Evolutionary conservation across 208 protist genomes (phyloP), one percentile per base, ranked within the genome.

Genomic region (Acanthamoeba healyi): DNA sequence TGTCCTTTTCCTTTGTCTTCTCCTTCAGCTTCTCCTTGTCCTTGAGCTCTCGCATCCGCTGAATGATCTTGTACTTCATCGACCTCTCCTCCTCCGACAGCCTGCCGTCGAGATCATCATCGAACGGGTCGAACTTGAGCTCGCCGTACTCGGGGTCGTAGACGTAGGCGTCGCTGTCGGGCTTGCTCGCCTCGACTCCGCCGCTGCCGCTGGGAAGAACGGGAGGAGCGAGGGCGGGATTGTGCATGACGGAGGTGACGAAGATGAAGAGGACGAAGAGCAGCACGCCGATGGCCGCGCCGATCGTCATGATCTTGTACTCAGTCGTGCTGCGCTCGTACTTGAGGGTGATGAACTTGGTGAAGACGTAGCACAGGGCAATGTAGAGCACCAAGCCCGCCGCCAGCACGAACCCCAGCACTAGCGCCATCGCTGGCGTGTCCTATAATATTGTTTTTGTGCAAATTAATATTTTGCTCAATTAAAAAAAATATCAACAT

Each of bases 291-390:
- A 79, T 46, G 67, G 67, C 67, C 38, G 67, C 67, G 29, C 67
- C 67, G 32, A 79, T 79, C 9, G 67, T 79, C 67, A 79, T 79
- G 67, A 79, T 79, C 67, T 79, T 79, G 38, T 79, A 79, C 0
- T 79, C 67, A 24, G 67, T 79, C 36, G 67, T 79, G 38, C 67
- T 79, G 38, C 67, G 67, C 67, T 79, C 67, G 38, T 79, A 79
- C 67, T 79, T 79, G 36, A 79, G 67, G 34, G 67, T 79, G 67
- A 79, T 79, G 36, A 79, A 79, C 38, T 79, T 79, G 36, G 67
- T 79, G 67, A 38, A 79, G 67, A 79, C 12, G 24, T 79, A 79
- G 67, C 67, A 79, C 36, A 79, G 22, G 15, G 36, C 36, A 24
- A 79, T 79, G 36, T 79, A 79, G 36, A 79, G 7, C 67, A 79